A percentile compares a stretch with the other conserved stretches of the same genome.
Conservation (phyloP, 257 asterid species). For the Thymus mandschuricus region DNA sequence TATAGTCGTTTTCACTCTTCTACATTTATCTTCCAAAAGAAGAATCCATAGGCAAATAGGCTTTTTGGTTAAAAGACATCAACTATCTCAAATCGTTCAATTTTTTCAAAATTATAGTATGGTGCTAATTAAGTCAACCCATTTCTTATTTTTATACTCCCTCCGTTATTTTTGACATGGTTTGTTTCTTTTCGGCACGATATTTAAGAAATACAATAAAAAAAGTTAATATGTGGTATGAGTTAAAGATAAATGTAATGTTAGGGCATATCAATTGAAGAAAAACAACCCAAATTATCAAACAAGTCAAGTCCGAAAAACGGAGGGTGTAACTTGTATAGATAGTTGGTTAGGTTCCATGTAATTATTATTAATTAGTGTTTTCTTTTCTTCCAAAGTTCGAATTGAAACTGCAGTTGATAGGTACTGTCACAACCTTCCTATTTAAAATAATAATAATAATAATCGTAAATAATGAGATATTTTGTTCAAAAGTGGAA, state of each 20-base stretch:
- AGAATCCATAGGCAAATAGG: conserved; percentile 9
- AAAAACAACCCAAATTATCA: too few relatives aligned
- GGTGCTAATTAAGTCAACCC: conserved; percentile 17
- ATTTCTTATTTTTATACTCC: background rate
- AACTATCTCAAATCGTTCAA: background rate
- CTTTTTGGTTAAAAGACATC: conserved; percentile 32
- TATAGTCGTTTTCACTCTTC: conserved; percentile 25
- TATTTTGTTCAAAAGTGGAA: background rate
- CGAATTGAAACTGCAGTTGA: background rate
- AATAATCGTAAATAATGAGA: background rate
- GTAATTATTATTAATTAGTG: background rate
- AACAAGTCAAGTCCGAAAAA: too few relatives aligned
- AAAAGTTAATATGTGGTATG: too few relatives aligned
- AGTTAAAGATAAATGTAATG: too few relatives aligned
- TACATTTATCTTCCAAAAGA: conserved; percentile 15
- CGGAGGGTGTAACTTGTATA: background rate
- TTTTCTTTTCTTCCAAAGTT: conserved; percentile 10
- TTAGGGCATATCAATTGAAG: too few relatives aligned
- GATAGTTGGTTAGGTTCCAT: conserved; percentile 7
- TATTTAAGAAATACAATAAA: too few relatives aligned
- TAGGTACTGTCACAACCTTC: background rate
- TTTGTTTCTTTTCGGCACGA: too few relatives aligned
- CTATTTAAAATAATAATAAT: too few relatives aligned
- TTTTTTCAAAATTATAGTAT: conserved; percentile 1
- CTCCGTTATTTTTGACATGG: too few relatives aligned